Base-by-base conservation (phyloP, 2,329 filamentous ascomycete genomes). In the Colletotrichum cuscutae region DNA sequence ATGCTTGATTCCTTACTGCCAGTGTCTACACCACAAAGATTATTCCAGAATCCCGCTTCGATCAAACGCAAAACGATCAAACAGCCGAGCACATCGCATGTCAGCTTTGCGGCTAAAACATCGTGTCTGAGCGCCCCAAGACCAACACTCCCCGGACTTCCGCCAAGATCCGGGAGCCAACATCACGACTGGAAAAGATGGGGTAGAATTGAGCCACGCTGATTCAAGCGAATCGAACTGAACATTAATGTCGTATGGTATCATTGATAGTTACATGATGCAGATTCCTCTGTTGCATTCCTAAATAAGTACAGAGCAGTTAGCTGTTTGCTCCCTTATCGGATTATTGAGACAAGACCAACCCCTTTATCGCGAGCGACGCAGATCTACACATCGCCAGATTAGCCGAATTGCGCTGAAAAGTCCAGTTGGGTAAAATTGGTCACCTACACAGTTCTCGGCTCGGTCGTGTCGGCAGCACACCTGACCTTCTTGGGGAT, bases 361-460 rank as follows among this genome's bases (percentile, higher is more conserved):
- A 49, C 42, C 42, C 42, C 42, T 49, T 49, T 49, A 19, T 49
- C 19, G 42, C 19, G 42, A 49, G 42, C 42, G 19, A 49, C 42
- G 19, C 42, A 49, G 19, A 49, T 49, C 42, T 49, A n/a, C 42
- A 4, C 7, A 49, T n/a, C 7, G 19, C n/a, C 19, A n/a, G 9
- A 19, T 49, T 49, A 49, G 42, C 42, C 42, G n/a, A 19, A n/a
- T n/a, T n/a, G 3, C 6, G 8, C n/a, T 19, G 0, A 49, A n/a
- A n/a, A 22, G 3, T 3, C 42, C 15, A 2, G 8, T 9, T n/a
- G 12, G 3, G 19, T 4, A 1, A 22, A 5, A 1, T n/a, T 9
- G 19, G 4, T 9, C 7, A 49, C 42, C 0, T 49, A 49, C 42
- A 19, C 42, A 49, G 8, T 49, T 49, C 9, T 49, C 8, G 3